Evolutionary conservation across 2,329 filamentous ascomycete species (phyloP).

Genomic region (Torrubiella hemipterigena): DNA sequence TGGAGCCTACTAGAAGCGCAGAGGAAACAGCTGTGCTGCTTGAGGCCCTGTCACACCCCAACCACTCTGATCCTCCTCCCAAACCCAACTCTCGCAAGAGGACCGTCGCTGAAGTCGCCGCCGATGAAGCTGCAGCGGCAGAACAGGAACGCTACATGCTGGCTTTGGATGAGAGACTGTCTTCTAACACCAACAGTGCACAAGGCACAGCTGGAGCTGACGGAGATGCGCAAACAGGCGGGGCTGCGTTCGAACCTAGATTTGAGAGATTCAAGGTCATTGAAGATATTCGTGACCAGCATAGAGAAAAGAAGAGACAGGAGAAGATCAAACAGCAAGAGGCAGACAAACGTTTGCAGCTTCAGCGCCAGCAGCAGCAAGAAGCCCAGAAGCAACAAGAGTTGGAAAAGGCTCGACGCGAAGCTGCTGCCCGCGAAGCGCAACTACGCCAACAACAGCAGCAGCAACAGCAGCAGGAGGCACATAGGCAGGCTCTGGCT

Average conservation of each 20-base stretch:
- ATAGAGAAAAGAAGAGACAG: slow-evolving; percentile 64
- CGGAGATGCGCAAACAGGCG: slow-evolving; percentile 59
- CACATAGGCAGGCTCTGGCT: slow-evolving; percentile 20
- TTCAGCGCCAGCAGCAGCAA: slow-evolving; percentile 27
- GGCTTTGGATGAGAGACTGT: slow-evolving; percentile 72
- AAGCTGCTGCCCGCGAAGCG: slow-evolving; percentile 20
- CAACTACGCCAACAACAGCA: slow-evolving; percentile 23
- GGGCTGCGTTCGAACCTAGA: slow-evolving; percentile 66
- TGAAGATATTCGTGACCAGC: slow-evolving; percentile 68
- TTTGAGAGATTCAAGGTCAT: slow-evolving; percentile 91
- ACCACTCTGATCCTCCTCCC: slow-evolving; percentile 65
- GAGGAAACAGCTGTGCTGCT: slow-evolving; percentile 62
- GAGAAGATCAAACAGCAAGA: slow-evolving; percentile 60
- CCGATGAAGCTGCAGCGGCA: slow-evolving; percentile 83
- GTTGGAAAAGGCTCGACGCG: slow-evolving; percentile 27
- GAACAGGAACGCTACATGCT: slow-evolving; percentile 90
- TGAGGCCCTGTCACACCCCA: slow-evolving; percentile 60
- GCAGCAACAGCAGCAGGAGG: slow-evolving; percentile 22
- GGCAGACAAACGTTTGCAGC: slow-evolving; percentile 40
- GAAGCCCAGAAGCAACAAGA: slow-evolving; percentile 33
- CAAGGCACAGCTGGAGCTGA: slow-evolving; percentile 49
- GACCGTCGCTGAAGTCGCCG: slow-evolving; percentile 87
- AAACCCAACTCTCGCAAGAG: slow-evolving; percentile 83
- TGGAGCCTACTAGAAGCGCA: slow-evolving; percentile 61
- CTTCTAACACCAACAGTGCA: slow-evolving; percentile 44